Conservation (phyloP, 495 filamentous ascomycete species). For the Aspergillus diversus region DNA sequence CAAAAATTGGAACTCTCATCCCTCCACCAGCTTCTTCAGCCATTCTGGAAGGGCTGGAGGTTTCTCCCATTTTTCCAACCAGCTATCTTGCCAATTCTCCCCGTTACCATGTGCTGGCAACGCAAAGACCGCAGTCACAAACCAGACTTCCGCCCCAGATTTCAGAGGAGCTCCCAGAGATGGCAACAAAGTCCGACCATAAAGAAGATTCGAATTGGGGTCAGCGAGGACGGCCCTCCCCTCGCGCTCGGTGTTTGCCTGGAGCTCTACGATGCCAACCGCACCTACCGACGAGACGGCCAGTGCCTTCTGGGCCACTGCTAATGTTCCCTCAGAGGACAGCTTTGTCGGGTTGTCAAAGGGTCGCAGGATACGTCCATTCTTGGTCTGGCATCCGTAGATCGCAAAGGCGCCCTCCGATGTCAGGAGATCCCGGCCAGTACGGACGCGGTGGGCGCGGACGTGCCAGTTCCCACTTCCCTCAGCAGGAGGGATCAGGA, state of each 20-base stretch:
- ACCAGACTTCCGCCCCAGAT: constrained; percentile 45
- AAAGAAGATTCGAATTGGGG: constrained; percentile 75
- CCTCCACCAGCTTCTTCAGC: constrained; percentile 52
- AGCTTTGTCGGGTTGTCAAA: constrained; percentile 41
- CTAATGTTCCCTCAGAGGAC: constrained; percentile 59
- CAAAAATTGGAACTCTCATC: background rate
- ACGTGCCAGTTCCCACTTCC: constrained; percentile 68
- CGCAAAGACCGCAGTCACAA: constrained; percentile 55
- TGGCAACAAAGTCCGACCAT: constrained; percentile 70
- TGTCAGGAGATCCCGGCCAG: constrained; percentile 62
- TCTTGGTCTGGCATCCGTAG: constrained; percentile 58
- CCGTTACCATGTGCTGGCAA: constrained; percentile 35
- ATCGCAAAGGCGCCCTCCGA: constrained; percentile 76
- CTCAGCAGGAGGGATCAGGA: constrained; percentile 60
- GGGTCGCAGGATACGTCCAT: constrained; percentile 61
- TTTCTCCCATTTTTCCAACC: constrained; percentile 51
- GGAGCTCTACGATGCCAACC: constrained; percentile 69
- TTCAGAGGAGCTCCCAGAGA: constrained; percentile 52
- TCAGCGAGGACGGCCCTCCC: constrained; percentile 72
- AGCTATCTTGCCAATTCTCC: constrained; percentile 25
- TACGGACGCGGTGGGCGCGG: constrained; percentile 62
- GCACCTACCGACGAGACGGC: constrained; percentile 67
- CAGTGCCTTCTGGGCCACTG: constrained; percentile 56
- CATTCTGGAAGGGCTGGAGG: constrained; percentile 57
- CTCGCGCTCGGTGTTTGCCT: constrained; percentile 41